Conservation (phyloP, 2,329 filamentous ascomycete species). For the Aspergillus eucalypticola region DNA sequence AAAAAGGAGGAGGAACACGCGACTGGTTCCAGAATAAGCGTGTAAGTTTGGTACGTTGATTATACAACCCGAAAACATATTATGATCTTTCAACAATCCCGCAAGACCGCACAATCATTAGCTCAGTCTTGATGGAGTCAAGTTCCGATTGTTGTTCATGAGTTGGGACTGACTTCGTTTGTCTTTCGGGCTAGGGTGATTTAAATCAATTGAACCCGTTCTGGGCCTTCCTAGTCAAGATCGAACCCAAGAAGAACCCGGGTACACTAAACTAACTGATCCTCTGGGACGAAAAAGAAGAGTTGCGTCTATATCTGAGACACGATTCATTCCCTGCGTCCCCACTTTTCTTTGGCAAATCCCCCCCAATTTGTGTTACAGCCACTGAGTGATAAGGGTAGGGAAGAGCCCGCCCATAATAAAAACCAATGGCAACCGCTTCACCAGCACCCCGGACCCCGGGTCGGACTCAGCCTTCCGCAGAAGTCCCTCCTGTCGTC, state of each 20-base stretch:
- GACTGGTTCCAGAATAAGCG: constrained; percentile 1
- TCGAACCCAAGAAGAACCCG: constrained; percentile 10
- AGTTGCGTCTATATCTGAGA: constrained; percentile 24
- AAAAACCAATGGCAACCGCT: constrained; percentile 34
- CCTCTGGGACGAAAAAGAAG: constrained; percentile 5
- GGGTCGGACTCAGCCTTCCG: constrained; percentile 32
- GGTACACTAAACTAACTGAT: constrained; percentile 13
- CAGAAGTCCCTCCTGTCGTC: constrained; percentile 36
- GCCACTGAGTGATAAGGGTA: constrained; percentile 20
- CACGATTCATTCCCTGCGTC: constrained; percentile 20
- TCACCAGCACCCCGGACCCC: constrained; percentile 41
- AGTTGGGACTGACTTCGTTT: not conserved
- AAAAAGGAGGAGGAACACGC: not conserved
- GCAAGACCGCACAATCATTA: not conserved
- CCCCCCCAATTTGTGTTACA: constrained; percentile 22
- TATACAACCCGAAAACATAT: not conserved
- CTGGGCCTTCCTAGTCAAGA: not conserved
- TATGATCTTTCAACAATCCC: not conserved
- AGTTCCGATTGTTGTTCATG: not conserved
- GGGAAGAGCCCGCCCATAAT: constrained; percentile 20
- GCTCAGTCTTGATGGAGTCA: not conserved
- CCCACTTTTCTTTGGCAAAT: constrained; percentile 21
- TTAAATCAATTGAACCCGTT: not conserved
- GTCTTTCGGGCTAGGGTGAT: not conserved
- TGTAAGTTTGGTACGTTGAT: constrained; percentile 6